Evolutionary conservation across 768 basidiomycete genomes (phyloP).

Genomic region (Suillus ampliporus): DNA sequence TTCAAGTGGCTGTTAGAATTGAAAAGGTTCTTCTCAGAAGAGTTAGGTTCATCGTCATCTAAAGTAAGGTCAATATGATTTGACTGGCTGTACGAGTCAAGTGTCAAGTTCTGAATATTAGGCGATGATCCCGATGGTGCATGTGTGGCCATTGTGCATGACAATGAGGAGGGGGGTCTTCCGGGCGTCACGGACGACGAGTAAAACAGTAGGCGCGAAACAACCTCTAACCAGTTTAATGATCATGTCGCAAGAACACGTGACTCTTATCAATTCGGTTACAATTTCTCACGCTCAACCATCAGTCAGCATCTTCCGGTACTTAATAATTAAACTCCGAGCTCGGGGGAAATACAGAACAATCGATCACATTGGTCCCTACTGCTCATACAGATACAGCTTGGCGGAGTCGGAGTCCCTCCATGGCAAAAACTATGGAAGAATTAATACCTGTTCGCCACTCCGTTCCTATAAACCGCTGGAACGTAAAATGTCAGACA

Average conservation of each 20-base stretch:
- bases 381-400: neutral
- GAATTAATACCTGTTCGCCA: constrained; percentile 1
- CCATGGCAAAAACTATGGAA: neutral
- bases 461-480: neutral
- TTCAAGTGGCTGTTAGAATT: constrained; percentile 41
- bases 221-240: neutral
- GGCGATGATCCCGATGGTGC: constrained; percentile 37
- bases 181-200: constrained; percentile 14
- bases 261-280: constrained; percentile 1
- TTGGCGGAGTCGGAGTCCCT: neutral
- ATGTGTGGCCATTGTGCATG: constrained; percentile 37
- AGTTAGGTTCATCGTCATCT: constrained; percentile 62
- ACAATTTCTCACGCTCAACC: constrained; percentile 8
- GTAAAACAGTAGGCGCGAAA: constrained; percentile 13
- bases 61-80: constrained; percentile 74
- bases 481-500: neutral
- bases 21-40: constrained; percentile 31
- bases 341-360: neutral
- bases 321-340: neutral
- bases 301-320: no score
- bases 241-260: constrained; percentile 11
- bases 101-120: constrained; percentile 41
- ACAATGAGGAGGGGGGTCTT: constrained; percentile 13
- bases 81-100: constrained; percentile 47
- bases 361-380: neutral